Evolutionary conservation across 257 asterid species (phyloP).

Genomic region (Fraxinus americana): DNA sequence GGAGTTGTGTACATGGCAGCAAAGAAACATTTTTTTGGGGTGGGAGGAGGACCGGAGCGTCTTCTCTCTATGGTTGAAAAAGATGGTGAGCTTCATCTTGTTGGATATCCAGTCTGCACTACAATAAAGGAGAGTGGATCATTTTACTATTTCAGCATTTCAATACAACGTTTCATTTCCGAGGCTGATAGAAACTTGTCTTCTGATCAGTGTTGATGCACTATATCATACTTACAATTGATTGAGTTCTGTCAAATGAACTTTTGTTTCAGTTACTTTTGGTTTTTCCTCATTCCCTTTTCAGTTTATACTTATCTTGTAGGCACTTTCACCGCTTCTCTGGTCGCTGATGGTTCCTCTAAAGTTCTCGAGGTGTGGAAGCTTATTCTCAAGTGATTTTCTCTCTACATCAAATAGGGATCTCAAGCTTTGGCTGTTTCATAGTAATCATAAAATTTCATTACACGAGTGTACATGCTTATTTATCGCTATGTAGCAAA

Average conservation of each 20-base stretch:
- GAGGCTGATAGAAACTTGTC: not conserved
- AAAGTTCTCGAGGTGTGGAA: conserved; percentile 94
- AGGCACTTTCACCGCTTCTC: conserved; percentile 60
- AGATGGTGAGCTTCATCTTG: conserved; percentile 54
- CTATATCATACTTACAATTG: not conserved
- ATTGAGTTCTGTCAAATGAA: not conserved
- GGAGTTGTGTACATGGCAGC: conserved; percentile 96
- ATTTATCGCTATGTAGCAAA: too few species aligned
- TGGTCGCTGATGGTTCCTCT: conserved; percentile 88
- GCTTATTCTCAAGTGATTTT: conserved; percentile 54
- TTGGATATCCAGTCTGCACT: not conserved
- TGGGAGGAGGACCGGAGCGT: conserved; percentile 92
- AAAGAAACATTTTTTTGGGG: conserved; percentile 93
- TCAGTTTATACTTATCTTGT: not conserved
- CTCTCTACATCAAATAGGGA: not conserved
- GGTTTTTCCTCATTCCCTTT: not conserved
- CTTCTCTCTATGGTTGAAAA: conserved; percentile 76
- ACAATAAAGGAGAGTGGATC: not conserved
- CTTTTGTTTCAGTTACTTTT: not conserved
- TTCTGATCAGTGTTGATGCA: not conserved
- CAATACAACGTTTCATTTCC: not conserved
- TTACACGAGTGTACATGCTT: too few species aligned
- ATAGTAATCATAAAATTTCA: too few species aligned
- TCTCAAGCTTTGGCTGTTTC: too few species aligned
- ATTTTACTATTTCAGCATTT: not conserved